phyloP scores from a whole-genome alignment of 116 monocot species.

The Zostera marina region DNA sequence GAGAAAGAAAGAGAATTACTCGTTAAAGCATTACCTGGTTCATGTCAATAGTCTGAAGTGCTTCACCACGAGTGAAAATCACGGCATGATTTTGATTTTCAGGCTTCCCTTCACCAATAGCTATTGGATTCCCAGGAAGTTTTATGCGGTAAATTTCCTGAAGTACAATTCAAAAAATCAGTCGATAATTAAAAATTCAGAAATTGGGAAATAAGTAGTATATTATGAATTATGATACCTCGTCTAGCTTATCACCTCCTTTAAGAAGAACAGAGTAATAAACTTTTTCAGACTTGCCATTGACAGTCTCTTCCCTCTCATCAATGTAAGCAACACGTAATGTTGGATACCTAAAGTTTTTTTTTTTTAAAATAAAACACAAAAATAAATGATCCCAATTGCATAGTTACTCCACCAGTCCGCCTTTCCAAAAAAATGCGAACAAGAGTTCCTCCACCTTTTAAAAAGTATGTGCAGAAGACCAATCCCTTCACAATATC shows the following conservation, averaged over 20 bases:
- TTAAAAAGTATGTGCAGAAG: too few relatives aligned
- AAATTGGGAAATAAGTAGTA: too few relatives aligned
- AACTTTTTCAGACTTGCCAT: constrained; percentile 37
- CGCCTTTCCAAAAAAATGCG: too few relatives aligned
- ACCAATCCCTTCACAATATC: too few relatives aligned
- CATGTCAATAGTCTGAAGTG: constrained; percentile 96
- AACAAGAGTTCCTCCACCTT: too few relatives aligned
- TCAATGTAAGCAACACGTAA: constrained; percentile 92
- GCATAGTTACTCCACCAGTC: too few relatives aligned
- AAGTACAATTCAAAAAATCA: background rate
- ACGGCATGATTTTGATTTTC: constrained; percentile 98
- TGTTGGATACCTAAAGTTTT: constrained; percentile 40
- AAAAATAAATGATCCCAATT: background rate
- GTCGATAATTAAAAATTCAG: background rate
- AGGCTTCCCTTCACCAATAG: constrained; percentile 92
- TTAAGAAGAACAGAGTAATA: constrained; percentile 98
- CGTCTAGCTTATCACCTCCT: constrained; percentile 80
- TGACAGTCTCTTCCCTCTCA: constrained; percentile 63
- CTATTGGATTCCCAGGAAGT: constrained; percentile 76
- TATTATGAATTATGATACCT: constrained; percentile 36
- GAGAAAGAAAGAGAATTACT: too few relatives aligned
- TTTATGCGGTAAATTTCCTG: constrained; percentile 97
- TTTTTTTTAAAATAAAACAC: background rate
- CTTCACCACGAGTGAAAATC: constrained; percentile 87
- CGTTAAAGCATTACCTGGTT: constrained; percentile 49